Conservation (phyloP, 768 basidiomycete species). For the Tulasnella sp. region DNA sequence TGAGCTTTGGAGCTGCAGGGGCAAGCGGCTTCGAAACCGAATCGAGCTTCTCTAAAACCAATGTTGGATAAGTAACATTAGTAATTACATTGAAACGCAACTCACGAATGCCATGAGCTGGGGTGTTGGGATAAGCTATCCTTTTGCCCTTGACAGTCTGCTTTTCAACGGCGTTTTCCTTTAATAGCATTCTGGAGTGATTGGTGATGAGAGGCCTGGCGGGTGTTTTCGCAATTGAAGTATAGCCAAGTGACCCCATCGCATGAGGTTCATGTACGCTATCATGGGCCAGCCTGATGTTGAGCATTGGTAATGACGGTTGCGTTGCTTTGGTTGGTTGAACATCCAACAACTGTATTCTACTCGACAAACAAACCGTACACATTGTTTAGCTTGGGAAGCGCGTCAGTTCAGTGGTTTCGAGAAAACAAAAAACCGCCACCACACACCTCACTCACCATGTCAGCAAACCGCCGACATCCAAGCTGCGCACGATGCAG, state of each 20-base stretch:
- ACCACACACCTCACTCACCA: no score
- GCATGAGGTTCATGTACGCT: no score
- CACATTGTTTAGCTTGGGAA: no score
- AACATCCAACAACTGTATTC: no score
- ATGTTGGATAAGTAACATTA: neutral
- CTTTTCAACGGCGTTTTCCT: conserved; percentile 5
- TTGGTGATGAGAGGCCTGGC: neutral
- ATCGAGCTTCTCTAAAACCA: neutral
- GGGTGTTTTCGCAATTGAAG: conserved; percentile 4
- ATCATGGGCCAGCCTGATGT: neutral
- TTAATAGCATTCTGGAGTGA: conserved; percentile 7
- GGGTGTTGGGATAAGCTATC: conserved; percentile 10
- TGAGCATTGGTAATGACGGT: conserved; percentile 1
- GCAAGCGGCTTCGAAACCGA: neutral
- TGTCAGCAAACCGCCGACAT: no score
- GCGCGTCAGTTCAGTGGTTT: no score
- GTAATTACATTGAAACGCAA: neutral
- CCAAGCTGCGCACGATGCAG: no score
- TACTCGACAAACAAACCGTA: no score
- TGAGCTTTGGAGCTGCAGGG: neutral
- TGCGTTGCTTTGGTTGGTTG: no score
- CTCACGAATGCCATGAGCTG: neutral
- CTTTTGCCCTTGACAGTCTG: conserved; percentile 3
- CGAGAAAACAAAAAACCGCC: no score
- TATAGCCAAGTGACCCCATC: neutral